Evolutionary conservation across 192 early-diverging fungal species (phyloP).

Genomic region (Umbelopsis sp.): DNA sequence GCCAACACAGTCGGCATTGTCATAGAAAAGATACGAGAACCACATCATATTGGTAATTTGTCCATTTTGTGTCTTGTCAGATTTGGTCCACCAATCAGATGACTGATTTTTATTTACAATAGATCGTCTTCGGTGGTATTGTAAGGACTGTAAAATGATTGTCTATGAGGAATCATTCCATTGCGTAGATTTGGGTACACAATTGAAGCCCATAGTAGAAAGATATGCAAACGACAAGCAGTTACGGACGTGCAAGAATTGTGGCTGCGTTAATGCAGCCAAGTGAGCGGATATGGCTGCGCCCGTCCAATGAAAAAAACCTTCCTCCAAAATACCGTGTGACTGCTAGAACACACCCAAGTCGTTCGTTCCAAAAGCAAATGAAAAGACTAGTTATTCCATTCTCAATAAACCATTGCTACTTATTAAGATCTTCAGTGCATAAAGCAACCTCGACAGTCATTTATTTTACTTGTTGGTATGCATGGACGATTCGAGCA

Average conservation of each 20-base stretch:
- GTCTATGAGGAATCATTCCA: constrained; percentile 91
- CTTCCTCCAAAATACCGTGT: not conserved
- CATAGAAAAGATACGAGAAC: constrained; percentile 83
- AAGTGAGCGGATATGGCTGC: not conserved
- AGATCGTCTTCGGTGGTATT: constrained; percentile 97
- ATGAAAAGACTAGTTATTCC: too few species aligned
- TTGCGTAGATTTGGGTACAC: constrained; percentile 85
- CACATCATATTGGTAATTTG: constrained; percentile 64
- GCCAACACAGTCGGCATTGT: constrained; percentile 96
- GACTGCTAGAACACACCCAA: not conserved
- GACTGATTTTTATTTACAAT: not conserved
- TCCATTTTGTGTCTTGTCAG: not conserved
- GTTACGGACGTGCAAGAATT: constrained; percentile 79
- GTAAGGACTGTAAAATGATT: constrained; percentile 76
- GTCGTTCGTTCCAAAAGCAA: too few species aligned
- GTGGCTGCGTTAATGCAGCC: constrained; percentile 58
- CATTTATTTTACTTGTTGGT: too few species aligned
- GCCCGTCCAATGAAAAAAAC: not conserved
- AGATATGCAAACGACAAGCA: constrained; percentile 63
- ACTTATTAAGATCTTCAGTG: too few species aligned
- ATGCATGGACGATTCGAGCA: too few species aligned
- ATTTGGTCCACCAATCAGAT: not conserved
- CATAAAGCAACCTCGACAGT: too few species aligned
- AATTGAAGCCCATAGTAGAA: constrained; percentile 92
- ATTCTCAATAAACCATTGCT: too few species aligned